phyloP scores from a whole-genome alignment of 2,329 filamentous ascomycete genomes.

The Fusarium sp. region DNA sequence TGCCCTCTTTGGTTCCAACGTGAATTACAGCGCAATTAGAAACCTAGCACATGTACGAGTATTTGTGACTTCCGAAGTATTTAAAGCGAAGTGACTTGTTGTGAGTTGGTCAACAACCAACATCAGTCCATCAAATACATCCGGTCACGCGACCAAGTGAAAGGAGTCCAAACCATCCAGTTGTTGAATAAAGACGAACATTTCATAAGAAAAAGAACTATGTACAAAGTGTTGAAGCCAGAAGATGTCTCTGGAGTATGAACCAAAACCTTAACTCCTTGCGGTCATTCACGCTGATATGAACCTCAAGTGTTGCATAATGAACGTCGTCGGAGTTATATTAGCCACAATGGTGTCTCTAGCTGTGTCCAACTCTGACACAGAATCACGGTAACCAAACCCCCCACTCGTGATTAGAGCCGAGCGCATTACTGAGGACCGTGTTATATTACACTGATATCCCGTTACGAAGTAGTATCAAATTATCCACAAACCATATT shows the following conservation, averaged over 20 bases:
- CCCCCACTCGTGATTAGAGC: slow-evolving; percentile 15
- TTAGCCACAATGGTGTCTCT: slow-evolving; percentile 4
- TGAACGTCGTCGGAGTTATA: slow-evolving; percentile 6
- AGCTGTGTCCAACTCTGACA: slow-evolving; percentile 23
- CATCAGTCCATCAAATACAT: neutral
- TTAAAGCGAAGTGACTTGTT: neutral
- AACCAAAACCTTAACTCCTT: slow-evolving; percentile 28
- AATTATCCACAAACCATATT: slow-evolving; percentile 39
- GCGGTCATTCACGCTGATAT: slow-evolving; percentile 5
- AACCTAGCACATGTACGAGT: neutral
- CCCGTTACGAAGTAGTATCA: slow-evolving; percentile 26
- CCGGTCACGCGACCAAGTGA: neutral
- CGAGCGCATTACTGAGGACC: slow-evolving; percentile 40
- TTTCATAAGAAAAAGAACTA: slow-evolving; percentile 41
- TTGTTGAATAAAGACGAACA: slow-evolving; percentile 18
- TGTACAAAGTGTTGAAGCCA: slow-evolving; percentile 35
- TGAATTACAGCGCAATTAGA: neutral
- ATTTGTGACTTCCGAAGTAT: neutral
- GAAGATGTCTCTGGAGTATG: slow-evolving; percentile 19
- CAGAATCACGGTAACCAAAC: slow-evolving; percentile 15
- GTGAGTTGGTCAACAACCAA: neutral
- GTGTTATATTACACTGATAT: slow-evolving; percentile 33
- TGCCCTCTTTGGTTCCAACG: neutral
- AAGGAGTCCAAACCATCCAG: neutral
- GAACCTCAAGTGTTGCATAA: slow-evolving; percentile 18